phyloP scores from a whole-genome alignment of 495 filamentous ascomycete genomes.

The Neurospora tetraspora region DNA sequence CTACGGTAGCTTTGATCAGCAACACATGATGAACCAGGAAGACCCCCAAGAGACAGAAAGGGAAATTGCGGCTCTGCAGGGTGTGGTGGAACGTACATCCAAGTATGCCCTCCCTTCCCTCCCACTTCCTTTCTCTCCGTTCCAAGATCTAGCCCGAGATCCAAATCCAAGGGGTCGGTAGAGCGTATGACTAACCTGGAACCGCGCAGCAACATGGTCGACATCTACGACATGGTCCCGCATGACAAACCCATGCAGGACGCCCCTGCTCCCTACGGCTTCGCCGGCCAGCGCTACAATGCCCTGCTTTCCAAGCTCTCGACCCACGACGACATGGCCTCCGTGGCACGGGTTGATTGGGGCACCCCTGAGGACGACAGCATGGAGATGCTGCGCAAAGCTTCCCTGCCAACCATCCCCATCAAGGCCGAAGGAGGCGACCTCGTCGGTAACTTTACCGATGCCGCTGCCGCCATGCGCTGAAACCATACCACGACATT shows the following conservation, averaged over 20 bases:
- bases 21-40: conserved; percentile 38
- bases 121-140: neutral
- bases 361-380: conserved; percentile 36
- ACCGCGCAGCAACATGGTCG: conserved; percentile 41
- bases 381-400: conserved; percentile 31
- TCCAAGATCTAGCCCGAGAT: conserved; percentile 3
- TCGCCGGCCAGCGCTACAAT: conserved; percentile 40
- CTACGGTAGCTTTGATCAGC: conserved; percentile 45
- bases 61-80: conserved; percentile 47
- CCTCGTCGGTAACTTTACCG: conserved; percentile 42
- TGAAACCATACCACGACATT: conserved; percentile 14
- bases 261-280: conserved; percentile 23
- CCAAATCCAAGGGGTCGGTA: conserved; percentile 3
- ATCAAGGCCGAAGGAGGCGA: conserved; percentile 36
- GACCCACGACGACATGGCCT: conserved; percentile 25
- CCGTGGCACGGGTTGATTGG: conserved; percentile 36
- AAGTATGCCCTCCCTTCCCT: conserved; percentile 31
- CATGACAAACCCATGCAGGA: conserved; percentile 24
- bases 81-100: conserved; percentile 45
- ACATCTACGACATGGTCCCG: conserved; percentile 49
- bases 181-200: conserved; percentile 17
- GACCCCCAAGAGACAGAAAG: conserved; percentile 47
- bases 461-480: conserved; percentile 33
- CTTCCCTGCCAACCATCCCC: conserved; percentile 13
- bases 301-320: conserved; percentile 42